Conservation (phyloP, 2,329 filamentous ascomycete genomes). For the Ilyonectria mors-panacis region DNA sequence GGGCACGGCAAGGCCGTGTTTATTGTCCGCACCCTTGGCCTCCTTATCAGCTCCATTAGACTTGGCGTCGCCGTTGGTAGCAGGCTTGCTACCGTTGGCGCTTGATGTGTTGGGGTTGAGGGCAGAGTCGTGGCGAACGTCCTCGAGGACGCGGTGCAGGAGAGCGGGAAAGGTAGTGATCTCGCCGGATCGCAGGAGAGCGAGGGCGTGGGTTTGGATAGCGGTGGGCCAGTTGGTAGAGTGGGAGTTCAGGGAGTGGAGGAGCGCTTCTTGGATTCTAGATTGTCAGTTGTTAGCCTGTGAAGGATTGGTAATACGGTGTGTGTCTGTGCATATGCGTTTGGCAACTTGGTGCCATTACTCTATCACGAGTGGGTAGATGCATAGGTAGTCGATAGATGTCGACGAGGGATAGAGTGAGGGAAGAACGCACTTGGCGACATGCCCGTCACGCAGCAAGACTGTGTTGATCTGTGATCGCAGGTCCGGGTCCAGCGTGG, state of each 20-base stretch:
- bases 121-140: constrained; percentile 67
- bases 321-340: neutral
- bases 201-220: constrained; percentile 72
- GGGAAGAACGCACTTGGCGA: constrained; percentile 64
- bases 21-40: constrained; percentile 34
- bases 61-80: constrained; percentile 51
- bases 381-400: neutral
- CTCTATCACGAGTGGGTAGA: neutral
- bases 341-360: neutral
- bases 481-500: constrained; percentile 73
- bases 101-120: constrained; percentile 46
- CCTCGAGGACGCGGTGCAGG: constrained; percentile 72
- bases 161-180: constrained; percentile 73
- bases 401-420: constrained; percentile 13
- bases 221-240: constrained; percentile 74
- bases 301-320: neutral
- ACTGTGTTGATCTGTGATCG: constrained; percentile 74
- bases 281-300: constrained; percentile 18
- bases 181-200: constrained; percentile 73
- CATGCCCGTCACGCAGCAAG: constrained; percentile 71
- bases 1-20: constrained; percentile 68
- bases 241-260: constrained; percentile 73
- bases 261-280: constrained; percentile 76
- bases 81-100: constrained; percentile 53
- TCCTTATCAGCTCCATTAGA: constrained; percentile 45